Base-by-base conservation (phyloP, 345 rosid genomes). In the Brassica juncea region DNA sequence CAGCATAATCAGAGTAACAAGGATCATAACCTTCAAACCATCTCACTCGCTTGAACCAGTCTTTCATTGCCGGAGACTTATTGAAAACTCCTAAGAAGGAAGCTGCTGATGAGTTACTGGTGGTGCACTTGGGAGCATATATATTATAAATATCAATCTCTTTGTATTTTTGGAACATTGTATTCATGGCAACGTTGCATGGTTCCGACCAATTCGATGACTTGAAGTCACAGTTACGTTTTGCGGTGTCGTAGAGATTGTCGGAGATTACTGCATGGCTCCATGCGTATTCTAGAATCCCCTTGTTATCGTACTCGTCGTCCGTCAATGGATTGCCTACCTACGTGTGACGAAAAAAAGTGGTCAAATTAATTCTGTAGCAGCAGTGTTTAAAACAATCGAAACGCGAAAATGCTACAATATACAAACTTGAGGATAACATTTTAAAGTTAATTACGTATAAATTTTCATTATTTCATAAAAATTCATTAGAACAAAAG, bases 251-350 rank as follows among this genome's bases (percentile, higher is more conserved):
- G 70, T 85, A 86, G 7, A 76, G 77, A 67, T 68, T 66, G 71
- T 88, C 91, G 0, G 94, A 76, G 72, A 89, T 82, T 31, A 89
- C 87, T 30, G 88, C 82, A 61, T 88, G 91, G 81, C 90, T 89
- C 94, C 94, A 89, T 19, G 91, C 89, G 55, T 85, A 89, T 30
- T 88, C 94, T 27, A 89, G 68, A 15, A 89, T 37, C 9, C 90
- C 94, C 73, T 59, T 80, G 70, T 72, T 37, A 63, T 85, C 86
- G 16, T 83, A 77, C 69, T 77, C 72, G 60, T 86, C 90, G 70
- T 89, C 83, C 21, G 88, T 88, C 31, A 71, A 77, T 49, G 90
- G 86, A 73, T 88, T 89, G 15, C 94, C 90, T 30, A 88, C 89
- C 93, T 89, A 71, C 8, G 5, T 14, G 49, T 67, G 3, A 14